phyloP scores from a whole-genome alignment of 2,329 filamentous ascomycete species.

The Penicillium decumbens region DNA sequence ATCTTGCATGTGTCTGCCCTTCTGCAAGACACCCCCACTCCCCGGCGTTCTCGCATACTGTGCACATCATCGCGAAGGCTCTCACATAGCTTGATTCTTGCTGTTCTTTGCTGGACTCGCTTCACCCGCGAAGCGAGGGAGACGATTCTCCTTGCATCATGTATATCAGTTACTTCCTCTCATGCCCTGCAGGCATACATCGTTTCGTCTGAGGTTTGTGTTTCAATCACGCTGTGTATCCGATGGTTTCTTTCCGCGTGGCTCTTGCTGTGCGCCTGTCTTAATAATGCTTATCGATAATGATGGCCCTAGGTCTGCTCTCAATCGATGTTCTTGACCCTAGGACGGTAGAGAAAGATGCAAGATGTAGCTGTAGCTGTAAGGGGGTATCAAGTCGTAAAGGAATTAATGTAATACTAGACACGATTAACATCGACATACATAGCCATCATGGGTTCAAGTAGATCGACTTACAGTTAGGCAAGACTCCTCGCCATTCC shows the following conservation, averaged over 20 bases:
- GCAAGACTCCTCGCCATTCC: constrained; percentile 43
- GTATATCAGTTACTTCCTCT: constrained; percentile 18
- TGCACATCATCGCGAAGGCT: constrained; percentile 13
- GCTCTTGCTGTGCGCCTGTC: constrained; percentile 11
- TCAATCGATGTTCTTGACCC: neutral
- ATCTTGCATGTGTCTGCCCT: constrained; percentile 22
- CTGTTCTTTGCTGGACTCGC: constrained; percentile 16
- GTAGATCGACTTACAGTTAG: constrained; percentile 35
- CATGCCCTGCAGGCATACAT: constrained; percentile 3
- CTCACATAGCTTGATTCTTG: constrained; percentile 24
- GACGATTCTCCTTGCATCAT: constrained; percentile 21
- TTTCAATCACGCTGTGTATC: neutral
- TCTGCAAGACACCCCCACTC: constrained; percentile 6
- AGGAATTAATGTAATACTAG: constrained; percentile 47
- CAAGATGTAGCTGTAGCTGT: neutral
- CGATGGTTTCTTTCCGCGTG: constrained; percentile 9
- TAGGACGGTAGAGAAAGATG: neutral
- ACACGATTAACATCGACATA: neutral
- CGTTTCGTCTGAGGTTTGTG: neutral
- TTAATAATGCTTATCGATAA: constrained; percentile 21
- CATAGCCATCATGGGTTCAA: neutral
- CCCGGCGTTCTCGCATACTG: constrained; percentile 18
- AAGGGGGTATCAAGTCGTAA: constrained; percentile 26
- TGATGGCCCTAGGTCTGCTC: neutral
- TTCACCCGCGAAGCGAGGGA: constrained; percentile 15